Percentiles rank a stretch among this genome's conserved stretches.
phyloP scores from a whole-genome alignment of 345 rosid genomes.

The Eucalyptus coolabah region DNA sequence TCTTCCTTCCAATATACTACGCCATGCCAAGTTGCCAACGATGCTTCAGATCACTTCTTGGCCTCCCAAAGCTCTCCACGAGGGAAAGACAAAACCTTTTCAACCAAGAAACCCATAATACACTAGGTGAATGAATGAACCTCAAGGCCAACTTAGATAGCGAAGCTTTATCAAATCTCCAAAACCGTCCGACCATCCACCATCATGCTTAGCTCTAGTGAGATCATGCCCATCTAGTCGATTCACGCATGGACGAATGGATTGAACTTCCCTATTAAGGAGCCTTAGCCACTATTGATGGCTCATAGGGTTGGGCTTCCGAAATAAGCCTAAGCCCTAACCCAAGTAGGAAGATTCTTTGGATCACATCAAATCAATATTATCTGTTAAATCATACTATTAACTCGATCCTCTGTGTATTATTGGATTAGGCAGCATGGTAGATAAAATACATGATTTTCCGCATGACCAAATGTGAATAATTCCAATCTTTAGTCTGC shows the following conservation, averaged over 20 bases:
- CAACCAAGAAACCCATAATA: neutral
- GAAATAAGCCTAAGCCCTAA: neutral
- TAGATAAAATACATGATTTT: neutral
- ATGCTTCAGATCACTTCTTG: neutral
- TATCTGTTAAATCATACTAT: neutral
- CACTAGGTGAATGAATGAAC: neutral
- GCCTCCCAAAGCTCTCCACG: neutral
- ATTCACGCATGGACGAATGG: neutral
- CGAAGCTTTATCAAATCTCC: neutral
- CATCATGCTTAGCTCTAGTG: neutral
- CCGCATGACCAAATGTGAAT: neutral
- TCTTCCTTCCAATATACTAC: neutral
- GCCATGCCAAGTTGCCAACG: neutral
- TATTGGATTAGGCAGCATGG: neutral
- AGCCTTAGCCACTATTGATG: neutral
- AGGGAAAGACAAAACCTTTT: neutral
- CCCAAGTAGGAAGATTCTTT: neutral
- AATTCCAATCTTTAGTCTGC: neutral
- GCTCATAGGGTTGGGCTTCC: neutral
- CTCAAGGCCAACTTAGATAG: neutral
- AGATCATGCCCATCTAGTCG: no score
- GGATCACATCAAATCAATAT: neutral
- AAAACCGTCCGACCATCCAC: neutral
- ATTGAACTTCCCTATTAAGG: neutral
- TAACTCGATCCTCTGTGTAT: neutral